Percentiles rank a stretch among this genome's conserved stretches.
These are phyloP conservation scores for Logfia minima DNA, from an alignment of 129 eudicot genomes.

Conservation along the genomic window DNA sequence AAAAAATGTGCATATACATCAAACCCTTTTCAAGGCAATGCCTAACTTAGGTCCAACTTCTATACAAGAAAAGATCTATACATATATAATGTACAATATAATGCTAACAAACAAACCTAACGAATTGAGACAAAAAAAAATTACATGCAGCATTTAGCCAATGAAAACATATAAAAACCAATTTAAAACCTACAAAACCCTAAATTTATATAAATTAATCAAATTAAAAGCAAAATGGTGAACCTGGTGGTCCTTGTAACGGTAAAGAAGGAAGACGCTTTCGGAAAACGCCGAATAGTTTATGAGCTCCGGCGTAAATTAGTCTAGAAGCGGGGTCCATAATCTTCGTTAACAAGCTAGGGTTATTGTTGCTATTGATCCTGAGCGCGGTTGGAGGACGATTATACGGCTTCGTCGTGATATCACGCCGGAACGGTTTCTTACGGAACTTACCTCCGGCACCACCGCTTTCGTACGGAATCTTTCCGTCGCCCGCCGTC, in stretches of 20 bases:
- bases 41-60: neutral
- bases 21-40: neutral
- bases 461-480: slow-evolving; percentile 35
- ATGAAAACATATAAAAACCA: neutral
- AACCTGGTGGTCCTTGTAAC: slow-evolving; percentile 51
- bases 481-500: slow-evolving; percentile 54
- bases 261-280: slow-evolving; percentile 50
- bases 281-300: slow-evolving; percentile 60
- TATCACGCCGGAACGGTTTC: slow-evolving; percentile 47
- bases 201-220: slow-evolving; percentile 7
- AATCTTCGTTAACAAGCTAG: slow-evolving; percentile 66
- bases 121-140: neutral
- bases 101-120: too few species aligned
- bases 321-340: slow-evolving; percentile 85
- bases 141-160: neutral
- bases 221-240: slow-evolving; percentile 14
- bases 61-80: neutral
- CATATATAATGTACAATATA: too few species aligned
- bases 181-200: slow-evolving; percentile 6
- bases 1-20: neutral
- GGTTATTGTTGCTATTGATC: slow-evolving; percentile 33
- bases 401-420: slow-evolving; percentile 71
- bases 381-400: slow-evolving; percentile 61
- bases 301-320: slow-evolving; percentile 61
- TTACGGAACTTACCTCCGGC: slow-evolving; percentile 81